phyloP scores from a whole-genome alignment of 257 asterid species.

The Nicotiana attenuata region DNA sequence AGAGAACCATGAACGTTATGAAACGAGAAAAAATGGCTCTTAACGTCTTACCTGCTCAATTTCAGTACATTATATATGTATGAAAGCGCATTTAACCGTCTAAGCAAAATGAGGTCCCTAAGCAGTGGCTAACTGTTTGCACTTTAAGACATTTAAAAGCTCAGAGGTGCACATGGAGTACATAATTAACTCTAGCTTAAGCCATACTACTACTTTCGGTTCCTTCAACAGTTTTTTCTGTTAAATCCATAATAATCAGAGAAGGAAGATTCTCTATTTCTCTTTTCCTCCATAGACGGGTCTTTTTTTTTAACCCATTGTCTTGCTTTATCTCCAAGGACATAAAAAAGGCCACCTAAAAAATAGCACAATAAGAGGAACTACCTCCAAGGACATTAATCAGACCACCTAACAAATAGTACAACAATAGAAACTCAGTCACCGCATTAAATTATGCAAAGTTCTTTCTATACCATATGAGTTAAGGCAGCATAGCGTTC shows the following conservation, averaged over 20 bases:
- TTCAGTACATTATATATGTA: neutral
- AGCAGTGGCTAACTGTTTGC: neutral
- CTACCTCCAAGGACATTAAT: neutral
- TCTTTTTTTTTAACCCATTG: neutral
- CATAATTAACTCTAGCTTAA: neutral
- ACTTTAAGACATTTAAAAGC: neutral
- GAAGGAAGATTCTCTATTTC: neutral
- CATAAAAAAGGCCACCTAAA: neutral
- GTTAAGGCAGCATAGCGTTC: slow-evolving; percentile 90
- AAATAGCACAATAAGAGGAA: neutral
- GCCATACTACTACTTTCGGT: neutral
- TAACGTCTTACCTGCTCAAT: neutral
- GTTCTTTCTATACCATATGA: slow-evolving; percentile 54
- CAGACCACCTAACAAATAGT: neutral
- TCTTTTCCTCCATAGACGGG: slow-evolving; percentile 3
- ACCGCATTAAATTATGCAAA: neutral
- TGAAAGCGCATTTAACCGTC: neutral
- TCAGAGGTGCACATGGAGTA: neutral
- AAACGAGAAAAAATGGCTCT: neutral
- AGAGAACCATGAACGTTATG: neutral
- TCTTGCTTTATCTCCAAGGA: neutral
- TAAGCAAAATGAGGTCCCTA: neutral
- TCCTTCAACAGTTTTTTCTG: neutral
- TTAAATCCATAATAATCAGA: neutral
- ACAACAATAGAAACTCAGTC: neutral